phyloP scores from a whole-genome alignment of 2,329 filamentous ascomycete genomes.

The Mycosphaerelloides madeirae region DNA sequence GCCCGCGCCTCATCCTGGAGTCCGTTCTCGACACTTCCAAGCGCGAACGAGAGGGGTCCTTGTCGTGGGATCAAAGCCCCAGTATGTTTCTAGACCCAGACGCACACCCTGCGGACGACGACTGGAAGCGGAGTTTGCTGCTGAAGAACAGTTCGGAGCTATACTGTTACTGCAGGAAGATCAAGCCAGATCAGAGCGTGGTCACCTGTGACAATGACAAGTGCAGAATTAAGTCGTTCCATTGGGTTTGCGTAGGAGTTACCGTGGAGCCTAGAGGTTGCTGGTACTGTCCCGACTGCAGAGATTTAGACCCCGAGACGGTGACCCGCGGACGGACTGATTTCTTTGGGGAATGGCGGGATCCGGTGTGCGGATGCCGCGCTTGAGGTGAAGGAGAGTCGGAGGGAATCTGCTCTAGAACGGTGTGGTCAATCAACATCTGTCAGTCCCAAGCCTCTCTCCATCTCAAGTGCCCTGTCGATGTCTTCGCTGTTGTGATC shows the following conservation, averaged over 20 bases:
- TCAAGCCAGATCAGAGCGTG: neutral
- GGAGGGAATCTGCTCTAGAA: no score
- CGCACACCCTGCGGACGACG: neutral
- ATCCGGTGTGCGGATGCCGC: no score
- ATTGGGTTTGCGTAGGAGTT: constrained; percentile 1
- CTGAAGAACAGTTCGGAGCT: neutral
- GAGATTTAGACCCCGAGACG: neutral
- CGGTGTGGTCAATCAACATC: no score
- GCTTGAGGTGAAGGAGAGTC: no score
- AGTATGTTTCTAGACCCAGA: neutral
- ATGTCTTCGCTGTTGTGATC: no score
- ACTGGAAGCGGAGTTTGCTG: neutral
- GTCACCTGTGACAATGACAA: constrained; percentile 1
- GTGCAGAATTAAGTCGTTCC: constrained; percentile 1
- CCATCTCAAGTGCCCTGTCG: no score
- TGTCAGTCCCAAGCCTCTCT: no score
- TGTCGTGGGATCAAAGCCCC: neutral
- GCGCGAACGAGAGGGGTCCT: neutral
- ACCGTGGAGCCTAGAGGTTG: neutral
- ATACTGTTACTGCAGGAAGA: constrained; percentile 1
- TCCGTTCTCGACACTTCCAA: neutral
- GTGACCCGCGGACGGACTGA: neutral
- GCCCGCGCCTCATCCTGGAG: neutral
- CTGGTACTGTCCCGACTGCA: constrained; percentile 4
- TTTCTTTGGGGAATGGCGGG: neutral